Base-by-base conservation (phyloP, 2,329 filamentous ascomycete species). In the Pyrenochaeta sp. region DNA sequence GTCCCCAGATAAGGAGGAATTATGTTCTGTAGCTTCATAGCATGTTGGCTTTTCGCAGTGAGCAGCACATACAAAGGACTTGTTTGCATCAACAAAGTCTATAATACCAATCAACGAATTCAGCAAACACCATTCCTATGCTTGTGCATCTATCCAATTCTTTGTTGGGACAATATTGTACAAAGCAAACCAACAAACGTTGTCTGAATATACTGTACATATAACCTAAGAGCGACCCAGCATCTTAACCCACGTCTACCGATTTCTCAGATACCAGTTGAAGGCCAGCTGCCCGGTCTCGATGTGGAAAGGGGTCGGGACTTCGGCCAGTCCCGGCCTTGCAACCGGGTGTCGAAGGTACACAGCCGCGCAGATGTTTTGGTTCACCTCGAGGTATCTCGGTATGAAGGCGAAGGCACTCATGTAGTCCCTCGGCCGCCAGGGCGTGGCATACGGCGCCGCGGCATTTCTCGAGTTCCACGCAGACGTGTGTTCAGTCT, bases 331-430 rank as follows among this genome's bases (percentile, higher is more conserved):
- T 10, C 93, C 93, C 2, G 90, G 90, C 59, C 93, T 85, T 27
- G 92, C 95, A 43, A 98, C 94, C 0, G 95, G 95, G 81, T 99
- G 94, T 56, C 95, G 86, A 61, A 99, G 81, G 78, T 99, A 99
- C 40, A 99, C 93, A 10, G 95, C 95, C 1, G 93, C 90, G 79
- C 95, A 99, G 71, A 98, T 91, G 73, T 93, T 96, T 78, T 96
- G 95, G 83, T 98, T 97, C 69, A 99, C 95, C 81, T 99, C 96
- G 59, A 99, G 86, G 78, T 98, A 99, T 52, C 91, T 84, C 10
- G 95, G 95, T 67, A 99, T 93, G 79, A 97, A 97, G 25, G 93
- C 93, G 79, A 99, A 99, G 0, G 93, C 89, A 50, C 87, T 85
- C 91, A 99, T 96, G 79, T 87, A 98, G 51, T 90, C 85, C 54